A percentile compares a stretch with the other conserved stretches of the same genome.
These are phyloP conservation scores for Mycena vitilis DNA, from an alignment of 768 basidiomycete genomes.

Conservation along the genomic window DNA sequence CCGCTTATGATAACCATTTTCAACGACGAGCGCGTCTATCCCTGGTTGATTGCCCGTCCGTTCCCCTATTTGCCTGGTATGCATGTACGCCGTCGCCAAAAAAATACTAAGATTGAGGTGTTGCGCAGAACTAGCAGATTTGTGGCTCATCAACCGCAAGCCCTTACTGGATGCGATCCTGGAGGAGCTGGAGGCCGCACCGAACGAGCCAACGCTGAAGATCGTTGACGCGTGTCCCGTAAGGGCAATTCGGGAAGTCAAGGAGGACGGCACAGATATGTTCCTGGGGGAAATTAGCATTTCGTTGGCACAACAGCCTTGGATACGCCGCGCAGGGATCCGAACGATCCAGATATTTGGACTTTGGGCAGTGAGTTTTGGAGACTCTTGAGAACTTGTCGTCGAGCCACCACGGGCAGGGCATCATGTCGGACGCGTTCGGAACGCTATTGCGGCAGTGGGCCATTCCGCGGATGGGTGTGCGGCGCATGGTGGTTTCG, in stretches of 20 bases:
- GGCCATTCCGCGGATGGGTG: constrained; percentile 75
- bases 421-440: constrained; percentile 80
- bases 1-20: constrained; percentile 50
- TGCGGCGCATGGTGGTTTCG: constrained; percentile 56
- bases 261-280: constrained; percentile 65
- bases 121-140: constrained; percentile 49
- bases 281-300: constrained; percentile 63
- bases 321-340: constrained; percentile 39
- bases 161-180: constrained; percentile 45
- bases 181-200: constrained; percentile 32
- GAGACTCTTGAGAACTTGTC: constrained; percentile 75
- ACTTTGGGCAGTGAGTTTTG: constrained; percentile 63
- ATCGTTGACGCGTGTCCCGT: constrained; percentile 62
- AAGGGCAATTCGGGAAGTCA: constrained; percentile 62
- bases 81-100: neutral
- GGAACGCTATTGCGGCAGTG: constrained; percentile 65
- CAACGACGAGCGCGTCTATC: constrained; percentile 63
- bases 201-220: constrained; percentile 39
- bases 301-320: constrained; percentile 42
- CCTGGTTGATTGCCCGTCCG: constrained; percentile 60
- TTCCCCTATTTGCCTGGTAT: constrained; percentile 62
- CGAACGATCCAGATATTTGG: constrained; percentile 71
- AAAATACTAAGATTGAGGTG: neutral
- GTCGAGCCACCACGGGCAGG: constrained; percentile 70
- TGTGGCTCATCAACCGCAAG: constrained; percentile 44